phyloP scores from a whole-genome alignment of 129 eudicot genomes.

The Arctium lappa region DNA sequence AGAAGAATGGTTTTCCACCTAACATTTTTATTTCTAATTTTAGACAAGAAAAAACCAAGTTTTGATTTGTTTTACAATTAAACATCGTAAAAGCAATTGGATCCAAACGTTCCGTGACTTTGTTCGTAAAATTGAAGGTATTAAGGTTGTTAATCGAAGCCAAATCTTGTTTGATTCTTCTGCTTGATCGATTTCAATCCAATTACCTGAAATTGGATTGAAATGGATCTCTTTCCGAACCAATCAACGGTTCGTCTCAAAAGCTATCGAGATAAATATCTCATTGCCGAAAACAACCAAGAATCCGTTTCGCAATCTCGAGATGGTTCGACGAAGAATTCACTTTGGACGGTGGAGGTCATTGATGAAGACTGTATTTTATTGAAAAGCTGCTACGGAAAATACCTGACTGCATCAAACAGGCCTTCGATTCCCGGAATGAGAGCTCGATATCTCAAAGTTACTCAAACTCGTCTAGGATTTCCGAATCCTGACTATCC shows the following conservation, averaged over 20 bases:
- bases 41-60: neutral
- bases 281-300: slow-evolving; percentile 42
- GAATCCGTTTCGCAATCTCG: slow-evolving; percentile 38
- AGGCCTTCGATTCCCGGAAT: slow-evolving; percentile 45
- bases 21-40: slow-evolving; percentile 31
- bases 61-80: neutral
- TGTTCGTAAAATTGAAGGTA: neutral
- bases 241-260: slow-evolving; percentile 34
- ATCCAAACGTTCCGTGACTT: neutral
- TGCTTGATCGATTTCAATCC: neutral
- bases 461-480: slow-evolving; percentile 36
- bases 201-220: neutral
- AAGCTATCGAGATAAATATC: slow-evolving; percentile 43
- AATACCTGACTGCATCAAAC: slow-evolving; percentile 55
- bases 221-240: slow-evolving; percentile 43
- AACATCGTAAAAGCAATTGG: neutral
- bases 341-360: slow-evolving; percentile 47
- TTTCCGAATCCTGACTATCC: slow-evolving; percentile 10
- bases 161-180: neutral
- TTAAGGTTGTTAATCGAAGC: neutral
- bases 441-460: slow-evolving; percentile 30
- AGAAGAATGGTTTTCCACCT: slow-evolving; percentile 52
- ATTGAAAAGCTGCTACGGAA: slow-evolving; percentile 49
- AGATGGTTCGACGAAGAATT: slow-evolving; percentile 39
- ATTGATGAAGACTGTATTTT: slow-evolving; percentile 33